Evolutionary conservation across 2,329 filamentous ascomycete genomes (phyloP), one percentile per base, ranked within the genome.

Genomic region (Domatiomyces catenatus): DNA sequence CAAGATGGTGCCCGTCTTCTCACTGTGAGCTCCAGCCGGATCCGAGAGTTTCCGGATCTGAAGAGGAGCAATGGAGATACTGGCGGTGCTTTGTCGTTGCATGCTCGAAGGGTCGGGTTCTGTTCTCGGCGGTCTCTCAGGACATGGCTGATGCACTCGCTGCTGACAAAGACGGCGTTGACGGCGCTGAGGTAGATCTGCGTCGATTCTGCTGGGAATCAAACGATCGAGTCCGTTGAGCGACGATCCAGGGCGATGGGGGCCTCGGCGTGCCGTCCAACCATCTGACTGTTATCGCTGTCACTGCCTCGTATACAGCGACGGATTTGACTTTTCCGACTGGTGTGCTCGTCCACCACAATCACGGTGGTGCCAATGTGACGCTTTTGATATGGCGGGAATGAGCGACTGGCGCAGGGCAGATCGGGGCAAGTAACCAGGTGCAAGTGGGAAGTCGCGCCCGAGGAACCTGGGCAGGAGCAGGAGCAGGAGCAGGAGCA

Each of bases 21-120:
- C 75, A 66, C 81, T 80, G 17, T 85, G 86, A 7, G 85, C 89
- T 55, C 81, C 71, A 43, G 86, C 85, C 24, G 86, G 85, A 39
- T 39, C 12, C 32, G 32, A 39, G 10, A 12, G 50, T 49, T 58
- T 58, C 42, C 51, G 52, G 46, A 60, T 58, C 18, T 50, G 52
- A 17, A 59, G 52, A 22, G 62, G 63, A 20, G 62, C 61, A 44
- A 64, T 57, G 45, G 51, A 60, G 18, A 60, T 58, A 53, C 54
- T 57, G 7, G 57, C 47, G 44, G 17, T 24, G 26, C 17, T 48
- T 8, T 19, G 19, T 43, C 47, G 39, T 48, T 48, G 24, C 17
- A 24, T 18, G 26, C 19, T 22, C 24, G 12, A 20, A n/a, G 15
- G 24, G 19, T 26, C 43, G 24, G 19, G n/a, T n/a, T 26, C 24